Conservation (phyloP, 2,329 filamentous ascomycete genomes). For the Hirsutella thompsonii region DNA sequence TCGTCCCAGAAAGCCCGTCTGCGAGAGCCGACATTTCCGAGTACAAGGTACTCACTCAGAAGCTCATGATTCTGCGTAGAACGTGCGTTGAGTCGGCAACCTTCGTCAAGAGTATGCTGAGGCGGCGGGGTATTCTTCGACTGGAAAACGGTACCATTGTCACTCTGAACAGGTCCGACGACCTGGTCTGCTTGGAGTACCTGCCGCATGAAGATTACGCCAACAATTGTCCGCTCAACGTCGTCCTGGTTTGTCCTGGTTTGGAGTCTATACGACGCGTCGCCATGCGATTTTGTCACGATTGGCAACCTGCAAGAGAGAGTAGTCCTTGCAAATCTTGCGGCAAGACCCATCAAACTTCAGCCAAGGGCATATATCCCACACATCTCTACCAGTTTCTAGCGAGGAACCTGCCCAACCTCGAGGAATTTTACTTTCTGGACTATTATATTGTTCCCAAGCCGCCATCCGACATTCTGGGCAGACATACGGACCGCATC, state of each 20-base stretch:
- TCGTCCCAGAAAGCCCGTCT: neutral
- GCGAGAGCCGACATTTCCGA: constrained; percentile 18
- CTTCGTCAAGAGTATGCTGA: constrained; percentile 9
- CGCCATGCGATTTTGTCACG: constrained; percentile 27
- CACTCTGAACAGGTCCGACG: constrained; percentile 14
- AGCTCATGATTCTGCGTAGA: constrained; percentile 12
- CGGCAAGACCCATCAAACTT: constrained; percentile 15
- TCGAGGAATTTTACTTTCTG: constrained; percentile 30
- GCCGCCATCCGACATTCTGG: too few species aligned
- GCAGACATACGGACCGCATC: neutral
- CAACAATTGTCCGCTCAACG: constrained; percentile 12
- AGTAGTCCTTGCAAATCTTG: constrained; percentile 18
- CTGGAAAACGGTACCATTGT: constrained; percentile 15
- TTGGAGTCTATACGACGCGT: constrained; percentile 22
- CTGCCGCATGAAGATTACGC: constrained; percentile 15
- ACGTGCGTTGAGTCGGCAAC: constrained; percentile 15
- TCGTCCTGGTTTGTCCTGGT: constrained; percentile 13
- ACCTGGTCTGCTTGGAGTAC: constrained; percentile 23
- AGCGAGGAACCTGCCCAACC: constrained; percentile 24
- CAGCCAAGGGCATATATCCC: constrained; percentile 18
- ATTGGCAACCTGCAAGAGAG: constrained; percentile 21
- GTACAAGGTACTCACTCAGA: constrained; percentile 14
- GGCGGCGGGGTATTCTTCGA: constrained; percentile 11
- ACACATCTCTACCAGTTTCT: constrained; percentile 30
- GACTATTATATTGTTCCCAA: constrained; percentile 24